These are phyloP conservation scores for Xylaria sp. DNA, from an alignment of 2,329 filamentous ascomycete genomes.

Conservation along the genomic window DNA sequence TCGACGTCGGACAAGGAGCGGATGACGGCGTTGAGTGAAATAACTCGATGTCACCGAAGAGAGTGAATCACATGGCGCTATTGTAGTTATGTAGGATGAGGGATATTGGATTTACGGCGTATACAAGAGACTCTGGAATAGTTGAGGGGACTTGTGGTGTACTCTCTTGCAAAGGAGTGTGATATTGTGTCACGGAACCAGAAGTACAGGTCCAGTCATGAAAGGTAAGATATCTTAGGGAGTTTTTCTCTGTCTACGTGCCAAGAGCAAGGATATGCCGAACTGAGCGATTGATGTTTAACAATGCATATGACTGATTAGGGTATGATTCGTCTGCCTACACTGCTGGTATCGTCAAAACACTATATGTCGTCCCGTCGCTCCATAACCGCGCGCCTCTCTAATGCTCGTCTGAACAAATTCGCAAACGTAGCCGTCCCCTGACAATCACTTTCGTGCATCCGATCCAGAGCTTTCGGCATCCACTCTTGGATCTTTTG, in stretches of 20 bases:
- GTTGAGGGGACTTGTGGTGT: too few relatives aligned
- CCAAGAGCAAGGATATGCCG: background rate
- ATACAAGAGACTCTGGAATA: too few relatives aligned
- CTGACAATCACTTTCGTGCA: conserved; percentile 48
- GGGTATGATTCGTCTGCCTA: background rate
- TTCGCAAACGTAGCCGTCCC: conserved; percentile 49
- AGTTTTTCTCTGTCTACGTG: background rate
- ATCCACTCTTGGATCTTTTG: conserved; percentile 61
- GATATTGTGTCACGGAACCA: too few relatives aligned
- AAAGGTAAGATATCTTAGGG: too few relatives aligned
- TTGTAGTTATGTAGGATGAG: too few relatives aligned
- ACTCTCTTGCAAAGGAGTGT: too few relatives aligned
- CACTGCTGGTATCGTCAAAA: background rate
- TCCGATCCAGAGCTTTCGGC: conserved; percentile 51
- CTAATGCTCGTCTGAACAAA: conserved; percentile 46
- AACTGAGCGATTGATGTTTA: background rate
- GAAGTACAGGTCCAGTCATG: too few relatives aligned
- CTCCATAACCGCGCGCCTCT: conserved; percentile 33
- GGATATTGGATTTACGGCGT: too few relatives aligned
- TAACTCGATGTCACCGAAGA: too few relatives aligned
- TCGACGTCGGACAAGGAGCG: too few relatives aligned
- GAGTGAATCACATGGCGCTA: too few relatives aligned
- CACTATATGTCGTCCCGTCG: conserved; percentile 15
- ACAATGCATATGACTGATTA: background rate
- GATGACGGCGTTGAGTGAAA: too few relatives aligned